phyloP scores from a whole-genome alignment of 129 eudicot genomes.

The Gnaphalium uliginosum region DNA sequence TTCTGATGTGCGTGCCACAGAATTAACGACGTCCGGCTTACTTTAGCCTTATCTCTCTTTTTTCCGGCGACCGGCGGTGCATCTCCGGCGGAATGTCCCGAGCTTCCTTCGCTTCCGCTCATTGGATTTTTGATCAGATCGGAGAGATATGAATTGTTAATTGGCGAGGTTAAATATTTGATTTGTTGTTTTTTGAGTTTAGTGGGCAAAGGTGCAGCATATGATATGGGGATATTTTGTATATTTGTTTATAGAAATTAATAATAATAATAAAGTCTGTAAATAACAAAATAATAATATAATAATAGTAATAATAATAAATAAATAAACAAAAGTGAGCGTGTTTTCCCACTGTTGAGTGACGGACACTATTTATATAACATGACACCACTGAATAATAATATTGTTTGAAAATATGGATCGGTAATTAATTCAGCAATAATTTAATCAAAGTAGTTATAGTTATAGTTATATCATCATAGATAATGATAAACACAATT shows the following conservation, averaged over 20 bases:
- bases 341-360: background rate
- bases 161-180: conserved; percentile 3
- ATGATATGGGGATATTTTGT: background rate
- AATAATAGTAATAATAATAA: background rate
- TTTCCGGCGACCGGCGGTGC: conserved; percentile 32
- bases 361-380: background rate
- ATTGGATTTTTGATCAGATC: conserved; percentile 35
- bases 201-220: conserved; percentile 3
- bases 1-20: conserved; percentile 98
- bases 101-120: conserved; percentile 81
- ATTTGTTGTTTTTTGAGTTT: conserved; percentile 15
- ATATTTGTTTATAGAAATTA: background rate
- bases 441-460: too few relatives aligned
- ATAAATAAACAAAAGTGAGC: background rate
- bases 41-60: conserved; percentile 79
- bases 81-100: conserved; percentile 67
- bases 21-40: conserved; percentile 82
- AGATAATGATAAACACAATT: too few relatives aligned
- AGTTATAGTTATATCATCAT: too few relatives aligned
- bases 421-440: too few relatives aligned
- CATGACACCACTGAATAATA: conserved; percentile 1
- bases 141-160: conserved; percentile 11
- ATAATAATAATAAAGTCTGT: too few relatives aligned
- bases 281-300: too few relatives aligned
- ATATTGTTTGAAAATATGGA: too few relatives aligned